Evolutionary conservation across 345 rosid genomes (phyloP).

Genomic region (Crucihimalaya himalaica): DNA sequence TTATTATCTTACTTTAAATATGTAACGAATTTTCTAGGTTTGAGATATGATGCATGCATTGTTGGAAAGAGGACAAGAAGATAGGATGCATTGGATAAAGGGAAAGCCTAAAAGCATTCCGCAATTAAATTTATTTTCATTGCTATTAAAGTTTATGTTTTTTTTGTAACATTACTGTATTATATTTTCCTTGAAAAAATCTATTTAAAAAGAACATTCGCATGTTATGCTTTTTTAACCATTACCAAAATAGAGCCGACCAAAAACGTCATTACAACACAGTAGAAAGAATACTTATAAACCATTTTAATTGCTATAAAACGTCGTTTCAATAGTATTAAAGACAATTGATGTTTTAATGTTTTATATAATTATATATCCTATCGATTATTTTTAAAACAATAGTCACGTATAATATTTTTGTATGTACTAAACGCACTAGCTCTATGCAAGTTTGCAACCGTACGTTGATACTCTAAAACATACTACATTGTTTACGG

Average conservation of each 20-base stretch:
- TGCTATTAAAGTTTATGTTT: neutral
- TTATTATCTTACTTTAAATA: neutral
- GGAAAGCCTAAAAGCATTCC: constrained; percentile 50
- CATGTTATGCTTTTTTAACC: constrained; percentile 22
- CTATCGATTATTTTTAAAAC: neutral
- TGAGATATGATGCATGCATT: constrained; percentile 36
- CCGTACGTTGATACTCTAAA: neutral
- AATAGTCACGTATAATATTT: neutral
- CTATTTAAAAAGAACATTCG: constrained; percentile 31
- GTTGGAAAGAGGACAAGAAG: constrained; percentile 34
- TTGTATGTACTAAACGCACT: neutral
- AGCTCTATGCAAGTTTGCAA: neutral
- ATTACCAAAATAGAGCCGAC: constrained; percentile 32
- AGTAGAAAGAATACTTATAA: neutral
- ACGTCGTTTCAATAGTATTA: neutral
- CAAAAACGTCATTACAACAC: neutral
- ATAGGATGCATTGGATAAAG: constrained; percentile 51
- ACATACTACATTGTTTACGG: neutral
- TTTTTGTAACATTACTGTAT: constrained; percentile 24
- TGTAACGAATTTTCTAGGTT: constrained; percentile 9
- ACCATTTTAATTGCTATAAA: constrained; percentile 1
- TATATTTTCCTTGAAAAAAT: neutral
- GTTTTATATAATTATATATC: neutral
- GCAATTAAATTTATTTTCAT: constrained; percentile 8
- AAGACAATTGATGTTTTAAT: neutral